Base-by-base conservation (phyloP, 2,329 filamentous ascomycete genomes). In the Lecanicillium sp. region DNA sequence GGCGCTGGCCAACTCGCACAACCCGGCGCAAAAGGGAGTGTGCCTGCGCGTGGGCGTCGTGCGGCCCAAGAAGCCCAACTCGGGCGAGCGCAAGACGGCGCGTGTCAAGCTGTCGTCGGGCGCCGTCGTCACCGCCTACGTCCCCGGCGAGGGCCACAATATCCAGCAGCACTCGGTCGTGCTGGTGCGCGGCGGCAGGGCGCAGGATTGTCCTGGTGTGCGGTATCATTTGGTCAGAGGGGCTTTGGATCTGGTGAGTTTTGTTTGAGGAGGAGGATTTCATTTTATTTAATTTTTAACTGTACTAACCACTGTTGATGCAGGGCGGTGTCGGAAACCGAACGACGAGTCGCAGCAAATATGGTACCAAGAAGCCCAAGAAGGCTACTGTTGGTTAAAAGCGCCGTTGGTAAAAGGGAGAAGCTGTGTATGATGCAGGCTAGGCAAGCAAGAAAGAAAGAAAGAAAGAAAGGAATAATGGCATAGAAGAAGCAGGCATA, bases 141-240 rank as follows among this genome's bases (percentile, higher is more conserved):
- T 98, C 56, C 88, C 89, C 25, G 92, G 92, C 37, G 90, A 97
- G 76, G 90, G 92, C 35, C 92, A 98, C 68, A 98, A 97, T 64
- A 89, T 97, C 49, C 90, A 97, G 72, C 92, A 97, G 74, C 94
- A 98, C 71, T 94, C 85, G 53, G 92, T 98, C 33, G 92, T 98
- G 40, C 71, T 97, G 49, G 89, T 98, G n/a, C 75, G 92, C 49
- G 92, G 92, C 42, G 92, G 92, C 3, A 75, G 92, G 59, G 81
- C 79, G 48, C 92, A 97, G 75, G 92, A 98, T 80, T 98, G 92
- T 69, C 92, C 92, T 45, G 92, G 92, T 81, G 92, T 98, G 65
- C 82, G 89, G 58, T 98, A 98, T 61, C 87, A 94, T 63, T 69
- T 96, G 54, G 86, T 98, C 30, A 73, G 92, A 58, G 92, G 92